Percentiles rank a stretch among this genome's conserved stretches.
Conservation (phyloP, 768 basidiomycete species). For the Leucocoprinus leucothites region DNA sequence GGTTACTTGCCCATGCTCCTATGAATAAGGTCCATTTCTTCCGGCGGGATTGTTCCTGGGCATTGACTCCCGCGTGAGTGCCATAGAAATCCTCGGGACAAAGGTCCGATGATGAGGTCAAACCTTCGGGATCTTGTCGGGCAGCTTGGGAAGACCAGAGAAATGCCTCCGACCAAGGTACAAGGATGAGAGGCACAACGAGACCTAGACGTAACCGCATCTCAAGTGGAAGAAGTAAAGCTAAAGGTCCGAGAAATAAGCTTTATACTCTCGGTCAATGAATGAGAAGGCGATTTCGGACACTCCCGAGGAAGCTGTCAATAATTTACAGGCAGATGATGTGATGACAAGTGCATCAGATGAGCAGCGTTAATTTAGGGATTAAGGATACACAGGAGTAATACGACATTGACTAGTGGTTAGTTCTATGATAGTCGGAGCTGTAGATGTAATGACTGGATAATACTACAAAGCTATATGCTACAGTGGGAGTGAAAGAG, state of each 20-base stretch:
- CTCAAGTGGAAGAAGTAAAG: not conserved
- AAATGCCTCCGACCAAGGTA: not conserved
- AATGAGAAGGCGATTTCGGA: too few species aligned
- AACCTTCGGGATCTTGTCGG: not conserved
- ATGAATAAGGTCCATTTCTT: constrained; percentile 3
- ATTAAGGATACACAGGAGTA: not conserved
- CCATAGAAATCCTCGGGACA: not conserved
- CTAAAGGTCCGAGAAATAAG: not conserved
- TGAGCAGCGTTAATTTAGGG: not conserved
- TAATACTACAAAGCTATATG: constrained; percentile 4
- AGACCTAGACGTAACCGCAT: not conserved
- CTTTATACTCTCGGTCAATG: not conserved
- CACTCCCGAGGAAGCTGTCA: constrained; percentile 1
- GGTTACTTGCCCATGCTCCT: constrained; percentile 2
- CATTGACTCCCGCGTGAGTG: not conserved
- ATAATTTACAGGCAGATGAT: too few species aligned
- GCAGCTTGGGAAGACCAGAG: constrained; percentile 5
- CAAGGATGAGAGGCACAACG: not conserved
- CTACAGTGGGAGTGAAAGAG: constrained; percentile 3
- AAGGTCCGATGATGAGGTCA: not conserved
- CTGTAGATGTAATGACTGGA: not conserved
- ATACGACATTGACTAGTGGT: not conserved
- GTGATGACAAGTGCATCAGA: not conserved
- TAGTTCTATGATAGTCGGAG: too few species aligned
- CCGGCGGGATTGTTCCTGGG: not conserved